Evolutionary conservation across 768 basidiomycete species (phyloP).

Genomic region (Tremella fuciformis): DNA sequence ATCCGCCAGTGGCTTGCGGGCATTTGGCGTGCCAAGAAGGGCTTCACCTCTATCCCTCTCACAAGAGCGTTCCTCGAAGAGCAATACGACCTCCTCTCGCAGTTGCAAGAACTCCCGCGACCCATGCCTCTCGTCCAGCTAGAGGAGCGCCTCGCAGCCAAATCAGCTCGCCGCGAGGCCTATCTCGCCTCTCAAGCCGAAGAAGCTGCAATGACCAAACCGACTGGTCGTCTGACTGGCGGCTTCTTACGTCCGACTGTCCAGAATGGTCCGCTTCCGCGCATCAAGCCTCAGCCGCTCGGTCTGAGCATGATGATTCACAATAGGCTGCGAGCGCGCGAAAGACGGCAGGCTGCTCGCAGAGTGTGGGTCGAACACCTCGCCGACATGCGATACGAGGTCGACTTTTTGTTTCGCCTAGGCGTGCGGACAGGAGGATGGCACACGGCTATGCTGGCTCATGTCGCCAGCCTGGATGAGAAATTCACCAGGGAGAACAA

Average conservation of each 20-base stretch:
- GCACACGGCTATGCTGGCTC: conserved; percentile 15
- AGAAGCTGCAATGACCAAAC: neutral
- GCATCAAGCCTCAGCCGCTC: conserved; percentile 73
- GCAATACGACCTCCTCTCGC: conserved; percentile 37
- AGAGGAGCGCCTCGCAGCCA: neutral
- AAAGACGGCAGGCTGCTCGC: conserved; percentile 54
- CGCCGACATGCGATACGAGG: conserved; percentile 36
- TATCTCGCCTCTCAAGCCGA: neutral
- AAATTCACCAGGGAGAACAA: conserved; percentile 20
- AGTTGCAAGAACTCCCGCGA: neutral
- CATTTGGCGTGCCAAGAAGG: conserved; percentile 17
- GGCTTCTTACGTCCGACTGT: conserved; percentile 64
- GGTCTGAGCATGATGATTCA: conserved; percentile 70
- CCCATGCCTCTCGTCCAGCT: neutral
- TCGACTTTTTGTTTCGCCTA: conserved; percentile 25
- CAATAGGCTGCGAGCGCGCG: conserved; percentile 56
- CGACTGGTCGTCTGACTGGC: conserved; percentile 59
- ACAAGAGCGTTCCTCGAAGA: conserved; percentile 11
- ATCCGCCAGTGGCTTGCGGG: neutral
- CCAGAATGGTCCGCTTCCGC: conserved; percentile 69
- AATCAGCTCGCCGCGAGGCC: neutral
- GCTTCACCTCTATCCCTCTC: conserved; percentile 18
- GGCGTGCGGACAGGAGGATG: conserved; percentile 22
- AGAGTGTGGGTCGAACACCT: conserved; percentile 16
- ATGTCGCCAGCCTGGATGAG: conserved; percentile 16